Base-by-base conservation (phyloP, 1,284 basidiomycete species). In the Violaceomyces palustris region DNA sequence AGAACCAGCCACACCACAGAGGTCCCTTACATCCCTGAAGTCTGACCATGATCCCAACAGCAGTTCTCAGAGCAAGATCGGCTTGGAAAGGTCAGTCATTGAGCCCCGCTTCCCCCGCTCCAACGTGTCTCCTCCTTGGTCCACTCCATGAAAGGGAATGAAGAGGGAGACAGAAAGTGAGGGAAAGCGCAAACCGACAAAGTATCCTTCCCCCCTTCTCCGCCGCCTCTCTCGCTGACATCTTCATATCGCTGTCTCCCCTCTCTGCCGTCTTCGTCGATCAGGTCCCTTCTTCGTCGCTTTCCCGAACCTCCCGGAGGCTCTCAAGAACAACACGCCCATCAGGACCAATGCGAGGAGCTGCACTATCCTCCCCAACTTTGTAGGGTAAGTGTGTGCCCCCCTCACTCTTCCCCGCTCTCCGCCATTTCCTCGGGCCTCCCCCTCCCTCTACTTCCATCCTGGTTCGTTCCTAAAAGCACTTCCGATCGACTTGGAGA, bases 221-320 rank as follows among this genome's bases (percentile, higher is more conserved):
- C 17, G n/a, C 28, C 23, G 19, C 18, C 30, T 30, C n/a, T 3
- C 22, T 6, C n/a, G 9, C 19, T 19, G n/a, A 17, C 25, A 23
- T 27, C 39, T 17, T 15, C 39, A 14, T n/a, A 11, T 5, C 9
- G 22, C 24, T 35, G 26, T 12, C 24, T 9, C 15, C 18, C 15
- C 6, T 24, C 11, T 17, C 28, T 17, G 8, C n/a, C 26, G 18
- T 19, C 26, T 17, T 32, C 33, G 22, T 15, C n/a, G 27, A 40
- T 34, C 56, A 61, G 92, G 92, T 6, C 92, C 92, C 17, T 96
- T 85, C 77, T 96, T 97, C 69, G 87, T 93, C 40, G 82, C 91
- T 12, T 96, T 97, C 75, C 88, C 90, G 7, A 89, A 90, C 67
- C 78, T 97, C 51, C 81, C 84, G 31, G 83, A 91, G 42, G 87